Base-by-base conservation (phyloP, 2,329 filamentous ascomycete genomes). In the Elsinoe perseae region DNA sequence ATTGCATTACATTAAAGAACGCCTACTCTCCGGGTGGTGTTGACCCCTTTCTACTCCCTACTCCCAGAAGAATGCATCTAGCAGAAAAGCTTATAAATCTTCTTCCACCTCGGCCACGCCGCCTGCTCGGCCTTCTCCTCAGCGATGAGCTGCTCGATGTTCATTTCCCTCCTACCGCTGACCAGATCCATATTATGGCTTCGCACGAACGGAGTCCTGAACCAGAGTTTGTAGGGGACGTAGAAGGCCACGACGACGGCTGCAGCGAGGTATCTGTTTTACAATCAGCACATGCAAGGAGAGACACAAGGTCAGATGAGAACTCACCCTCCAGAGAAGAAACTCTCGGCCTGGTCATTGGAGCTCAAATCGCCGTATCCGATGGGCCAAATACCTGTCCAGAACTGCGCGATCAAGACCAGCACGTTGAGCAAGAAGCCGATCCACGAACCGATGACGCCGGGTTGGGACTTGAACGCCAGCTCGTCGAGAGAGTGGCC, bases 401-500 rank as follows among this genome's bases (percentile, higher is more conserved):
- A 64, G 52, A 64, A 64, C 30, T 64, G 79, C 38, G 80, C 80
- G 16, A 77, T 66, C 25, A 82, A 68, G 27, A 80, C 76, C 25
- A 83, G 58, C 27, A 76, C 59, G 64, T 80, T 81, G 52, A 87
- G 73, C 50, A 64, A 53, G 8, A 87, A 72, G 18, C 84, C 84
- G 12, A 86, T 36, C 68, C 75, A 86, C 0, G 82, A 86, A 18
- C 85, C 85, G 1, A 67, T 72, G 6, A 85, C 73, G 56, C 85
- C 85, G 46, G 79, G 76, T 50, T 77, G 70, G 16, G 82, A 80
- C 36, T 70, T 70, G 73, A 84, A 88, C 1, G 84, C 80, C 3
- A 88, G 77, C 64, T 84, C 81, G n/a, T 85, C 80, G 3, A 84
- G 66, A 1, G 73, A 76, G 63, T 85, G 85, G 43, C 86, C 87